Conservation (phyloP, 768 basidiomycete genomes). For the Chiua virens region DNA sequence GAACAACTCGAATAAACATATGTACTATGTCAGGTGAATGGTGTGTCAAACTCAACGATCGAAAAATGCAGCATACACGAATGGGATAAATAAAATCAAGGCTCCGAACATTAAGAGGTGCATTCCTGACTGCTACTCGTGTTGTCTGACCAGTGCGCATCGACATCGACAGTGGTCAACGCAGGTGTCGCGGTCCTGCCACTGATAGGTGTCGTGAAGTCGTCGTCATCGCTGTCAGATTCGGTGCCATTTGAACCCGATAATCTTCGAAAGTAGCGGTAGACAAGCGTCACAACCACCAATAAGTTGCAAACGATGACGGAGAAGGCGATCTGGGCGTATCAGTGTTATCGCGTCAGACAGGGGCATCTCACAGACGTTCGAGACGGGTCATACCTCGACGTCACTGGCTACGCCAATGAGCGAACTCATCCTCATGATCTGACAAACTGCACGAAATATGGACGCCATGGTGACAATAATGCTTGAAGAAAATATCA, state of each 20-base stretch:
- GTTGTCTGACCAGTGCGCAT: not conserved
- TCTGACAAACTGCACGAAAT: conserved; percentile 17
- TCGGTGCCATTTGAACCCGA: not conserved
- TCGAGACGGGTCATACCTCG: conserved; percentile 9
- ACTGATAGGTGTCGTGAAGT: conserved; percentile 5
- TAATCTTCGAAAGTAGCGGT: conserved; percentile 8
- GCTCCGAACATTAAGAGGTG: not conserved
- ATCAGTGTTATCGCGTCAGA: not conserved
- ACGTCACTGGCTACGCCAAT: conserved; percentile 11
- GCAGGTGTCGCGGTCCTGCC: not conserved
- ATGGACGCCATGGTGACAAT: conserved; percentile 10
- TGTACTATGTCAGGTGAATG: no score
- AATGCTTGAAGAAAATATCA: conserved; percentile 10
- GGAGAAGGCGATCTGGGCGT: conserved; percentile 13
- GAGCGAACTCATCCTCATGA: conserved; percentile 4
- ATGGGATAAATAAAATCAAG: not conserved
- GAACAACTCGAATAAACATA: no score
- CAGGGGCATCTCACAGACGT: not conserved
- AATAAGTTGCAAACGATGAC: conserved; percentile 23
- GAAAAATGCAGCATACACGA: no score
- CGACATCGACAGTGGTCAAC: conserved; percentile 16
- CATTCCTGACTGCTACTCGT: not conserved
- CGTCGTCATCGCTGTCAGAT: conserved; percentile 5
- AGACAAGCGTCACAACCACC: conserved; percentile 18
- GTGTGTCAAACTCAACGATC: no score